A percentile compares a stretch with the other conserved stretches of the same genome.
Evolutionary conservation across 2,329 filamentous ascomycete species (phyloP).

Genomic region (Verticillium zaregamsianum): DNA sequence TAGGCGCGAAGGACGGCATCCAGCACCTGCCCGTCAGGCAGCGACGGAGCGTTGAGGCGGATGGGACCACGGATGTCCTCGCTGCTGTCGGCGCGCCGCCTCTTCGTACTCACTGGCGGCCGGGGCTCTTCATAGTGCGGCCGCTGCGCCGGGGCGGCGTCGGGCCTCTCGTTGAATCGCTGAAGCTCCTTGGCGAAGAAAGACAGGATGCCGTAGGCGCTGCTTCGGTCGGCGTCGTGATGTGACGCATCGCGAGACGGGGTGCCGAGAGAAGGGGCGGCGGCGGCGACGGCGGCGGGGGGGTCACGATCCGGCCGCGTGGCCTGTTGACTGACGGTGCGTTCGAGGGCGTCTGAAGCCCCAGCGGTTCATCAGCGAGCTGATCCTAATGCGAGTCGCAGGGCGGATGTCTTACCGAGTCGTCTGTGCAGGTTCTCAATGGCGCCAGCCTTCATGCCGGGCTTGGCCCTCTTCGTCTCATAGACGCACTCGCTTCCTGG

Average conservation of each 20-base stretch:
- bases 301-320: neutral
- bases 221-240: conserved; percentile 1
- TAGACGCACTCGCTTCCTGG: conserved; percentile 23
- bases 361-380: neutral
- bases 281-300: too few species aligned
- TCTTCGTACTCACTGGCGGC: neutral
- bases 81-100: neutral
- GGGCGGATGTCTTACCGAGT: conserved; percentile 18
- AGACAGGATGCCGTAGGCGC: conserved; percentile 5
- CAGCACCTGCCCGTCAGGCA: conserved; percentile 6
- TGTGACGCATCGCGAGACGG: neutral
- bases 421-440: conserved; percentile 29
- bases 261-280: neutral
- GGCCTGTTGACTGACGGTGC: conserved; percentile 4
- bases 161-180: conserved; percentile 2
- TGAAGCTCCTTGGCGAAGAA: conserved; percentile 9
- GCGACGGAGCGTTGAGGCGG: neutral
- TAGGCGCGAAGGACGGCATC: conserved; percentile 25
- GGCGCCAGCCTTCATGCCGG: conserved; percentile 31
- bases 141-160: neutral
- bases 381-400: neutral
- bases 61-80: neutral
- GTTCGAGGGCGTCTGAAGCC: conserved; percentile 14
- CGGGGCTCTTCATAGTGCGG: neutral
- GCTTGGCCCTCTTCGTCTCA: conserved; percentile 25